Evolutionary conservation across 768 basidiomycete genomes (phyloP).

Genomic region (Lenzites betulinus): DNA sequence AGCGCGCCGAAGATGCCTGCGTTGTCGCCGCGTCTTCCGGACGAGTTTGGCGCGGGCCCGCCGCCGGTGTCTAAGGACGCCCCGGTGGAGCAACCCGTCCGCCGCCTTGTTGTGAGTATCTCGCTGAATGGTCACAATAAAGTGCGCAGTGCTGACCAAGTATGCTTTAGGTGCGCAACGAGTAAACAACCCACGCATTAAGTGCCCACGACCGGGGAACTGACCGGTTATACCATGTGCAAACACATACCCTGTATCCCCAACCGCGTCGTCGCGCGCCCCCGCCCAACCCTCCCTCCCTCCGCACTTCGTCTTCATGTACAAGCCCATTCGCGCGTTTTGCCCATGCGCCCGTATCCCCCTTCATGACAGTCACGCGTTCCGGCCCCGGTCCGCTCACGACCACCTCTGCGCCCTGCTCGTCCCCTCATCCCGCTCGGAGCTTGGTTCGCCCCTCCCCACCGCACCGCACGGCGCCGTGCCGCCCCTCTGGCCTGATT

Average conservation of each 20-base stretch:
- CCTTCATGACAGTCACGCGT: neutral
- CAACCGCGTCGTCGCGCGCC: neutral
- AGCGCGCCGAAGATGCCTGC: constrained; percentile 19
- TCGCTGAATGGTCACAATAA: neutral
- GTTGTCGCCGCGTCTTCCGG: constrained; percentile 21
- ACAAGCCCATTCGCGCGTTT: neutral
- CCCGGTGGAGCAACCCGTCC: constrained; percentile 4
- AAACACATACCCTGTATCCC: constrained; percentile 8
- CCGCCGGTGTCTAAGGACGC: constrained; percentile 8
- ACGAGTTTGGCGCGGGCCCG: constrained; percentile 23
- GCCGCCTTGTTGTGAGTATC: constrained; percentile 21
- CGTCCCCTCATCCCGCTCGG: neutral
- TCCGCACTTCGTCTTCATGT: constrained; percentile 14
- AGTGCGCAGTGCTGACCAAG: neutral
- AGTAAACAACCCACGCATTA: constrained; percentile 6
- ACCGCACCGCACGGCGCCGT: neutral
- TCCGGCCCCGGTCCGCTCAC: neutral
- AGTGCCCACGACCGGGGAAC: neutral
- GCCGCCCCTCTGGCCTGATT: constrained; percentile 4
- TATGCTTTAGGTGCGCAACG: constrained; percentile 24
- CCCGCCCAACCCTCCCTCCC: neutral
- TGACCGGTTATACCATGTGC: constrained; percentile 20
- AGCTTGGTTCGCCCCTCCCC: neutral
- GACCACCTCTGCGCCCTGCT: constrained; percentile 8
- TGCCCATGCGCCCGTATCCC: neutral